These are phyloP conservation scores for Neurospora crassa DNA, from an alignment of 2,329 filamentous ascomycete species.

Conservation along the genomic window DNA sequence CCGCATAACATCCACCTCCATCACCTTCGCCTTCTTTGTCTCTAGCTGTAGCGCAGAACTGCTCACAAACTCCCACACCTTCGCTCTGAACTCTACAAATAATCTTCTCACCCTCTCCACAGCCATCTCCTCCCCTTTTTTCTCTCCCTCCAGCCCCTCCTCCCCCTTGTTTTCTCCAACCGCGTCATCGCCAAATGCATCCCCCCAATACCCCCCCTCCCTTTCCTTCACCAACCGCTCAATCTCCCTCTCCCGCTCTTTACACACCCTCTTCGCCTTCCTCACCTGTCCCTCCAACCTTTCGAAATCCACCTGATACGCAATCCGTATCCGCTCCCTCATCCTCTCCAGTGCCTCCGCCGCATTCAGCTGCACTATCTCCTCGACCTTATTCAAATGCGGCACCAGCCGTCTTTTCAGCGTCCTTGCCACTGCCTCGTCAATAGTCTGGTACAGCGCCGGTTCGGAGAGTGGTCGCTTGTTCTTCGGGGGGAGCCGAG, in stretches of 20 bases:
- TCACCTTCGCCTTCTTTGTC: neutral
- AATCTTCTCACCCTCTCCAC: neutral
- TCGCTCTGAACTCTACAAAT: neutral
- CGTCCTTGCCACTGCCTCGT: neutral
- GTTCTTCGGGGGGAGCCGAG: neutral
- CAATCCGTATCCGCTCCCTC: neutral
- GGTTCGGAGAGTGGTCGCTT: neutral
- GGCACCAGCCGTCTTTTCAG: neutral
- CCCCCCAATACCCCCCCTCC: neutral
- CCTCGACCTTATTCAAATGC: neutral
- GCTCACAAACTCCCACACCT: constrained; percentile 1
- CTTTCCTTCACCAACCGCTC: neutral
- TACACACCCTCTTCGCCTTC: neutral
- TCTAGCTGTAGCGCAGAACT: constrained; percentile 1
- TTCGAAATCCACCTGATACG: neutral
- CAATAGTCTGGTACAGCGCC: neutral
- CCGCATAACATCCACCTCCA: neutral
- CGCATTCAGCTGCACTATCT: neutral
- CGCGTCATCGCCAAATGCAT: neutral
- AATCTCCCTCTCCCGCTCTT: neutral
- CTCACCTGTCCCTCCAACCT: neutral
- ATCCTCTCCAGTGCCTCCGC: neutral
- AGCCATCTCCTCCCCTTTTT: neutral
- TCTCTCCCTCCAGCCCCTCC: neutral
- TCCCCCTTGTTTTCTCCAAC: neutral